Base-by-base conservation (phyloP, 176 grass and related monocot species). In the Hordeum vulgare region DNA sequence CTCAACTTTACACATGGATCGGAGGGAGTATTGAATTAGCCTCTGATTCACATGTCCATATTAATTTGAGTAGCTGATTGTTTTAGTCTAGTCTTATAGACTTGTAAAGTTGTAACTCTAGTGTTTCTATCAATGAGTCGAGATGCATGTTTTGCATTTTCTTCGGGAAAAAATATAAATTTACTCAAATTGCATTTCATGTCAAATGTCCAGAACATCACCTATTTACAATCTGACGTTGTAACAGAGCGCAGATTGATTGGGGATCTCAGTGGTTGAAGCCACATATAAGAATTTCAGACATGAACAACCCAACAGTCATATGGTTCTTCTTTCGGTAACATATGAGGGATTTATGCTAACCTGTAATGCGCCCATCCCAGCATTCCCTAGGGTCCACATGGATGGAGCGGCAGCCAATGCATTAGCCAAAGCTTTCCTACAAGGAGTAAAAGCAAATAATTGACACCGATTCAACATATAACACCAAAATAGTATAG, bases 351-450 rank as follows among this genome's bases (percentile, higher is more conserved):
- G 36, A 79, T 68, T 47, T 72, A 82, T 85, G 42, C 23, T 87
- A 75, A 95, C 96, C 87, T 98, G 93, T 44, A 98, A 88, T 23
- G 96, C 93, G 35, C 96, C 93, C 96, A 98, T 98, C 85, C 96
- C 96, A 79, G 93, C 93, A 83, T 98, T 95, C 35, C 96, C 96
- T 15, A 95, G 89, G 83, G 81, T 95, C 96, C 96, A 98, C 91
- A 98, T 98, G 42, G 96, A 98, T 40, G 96, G 96, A 85, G 96
- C 96, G 56, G 87, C 88, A 64, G 96, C 96, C 66, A 98, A 86
- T 25, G 96, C 96, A 77, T 98, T 98, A 84, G 93, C 96, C 27
- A 98, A 87, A 84, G 93, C 96, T 98, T 98, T 93, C 93, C 96
- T 98, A 73, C 68, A 92, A 87, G 79, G 58, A 84, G 29, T 62